Evolutionary conservation across 2,329 filamentous ascomycete species (phyloP).

Genomic region (Clathrospora elynae): DNA sequence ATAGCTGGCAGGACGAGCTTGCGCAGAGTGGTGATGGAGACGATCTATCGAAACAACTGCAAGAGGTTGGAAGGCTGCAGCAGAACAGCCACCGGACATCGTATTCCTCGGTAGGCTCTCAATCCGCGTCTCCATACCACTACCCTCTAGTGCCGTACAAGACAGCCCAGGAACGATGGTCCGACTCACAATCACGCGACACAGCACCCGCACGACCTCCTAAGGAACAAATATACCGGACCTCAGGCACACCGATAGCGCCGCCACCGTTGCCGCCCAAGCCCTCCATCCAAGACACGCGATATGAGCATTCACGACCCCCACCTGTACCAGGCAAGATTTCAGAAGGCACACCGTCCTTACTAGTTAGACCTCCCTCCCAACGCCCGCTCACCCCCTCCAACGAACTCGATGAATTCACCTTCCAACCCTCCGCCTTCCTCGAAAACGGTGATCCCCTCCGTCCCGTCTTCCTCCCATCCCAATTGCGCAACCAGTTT

Average conservation of each 20-base stretch:
- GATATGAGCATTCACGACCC: constrained; percentile 22
- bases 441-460: constrained; percentile 88
- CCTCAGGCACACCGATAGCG: constrained; percentile 27
- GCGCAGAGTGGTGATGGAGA: constrained; percentile 45
- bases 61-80: constrained; percentile 53
- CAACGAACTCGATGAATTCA: constrained; percentile 65
- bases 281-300: constrained; percentile 22
- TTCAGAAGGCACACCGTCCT: constrained; percentile 32
- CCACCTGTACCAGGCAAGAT: constrained; percentile 40
- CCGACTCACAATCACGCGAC: constrained; percentile 23
- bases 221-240: constrained; percentile 35
- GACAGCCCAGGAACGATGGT: constrained; percentile 44
- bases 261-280: constrained; percentile 41
- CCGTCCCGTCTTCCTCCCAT: constrained; percentile 84
- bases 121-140: constrained; percentile 44
- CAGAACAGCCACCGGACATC: constrained; percentile 30
- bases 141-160: constrained; percentile 54
- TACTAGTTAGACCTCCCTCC: constrained; percentile 41
- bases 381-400: constrained; percentile 41
- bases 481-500: constrained; percentile 74
- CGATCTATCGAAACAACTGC: constrained; percentile 59
- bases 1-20: constrained; percentile 56
- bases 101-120: constrained; percentile 36
- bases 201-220: constrained; percentile 49
- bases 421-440: constrained; percentile 82